Conservation (phyloP, 345 rosid genomes). For the Salix udensis region DNA sequence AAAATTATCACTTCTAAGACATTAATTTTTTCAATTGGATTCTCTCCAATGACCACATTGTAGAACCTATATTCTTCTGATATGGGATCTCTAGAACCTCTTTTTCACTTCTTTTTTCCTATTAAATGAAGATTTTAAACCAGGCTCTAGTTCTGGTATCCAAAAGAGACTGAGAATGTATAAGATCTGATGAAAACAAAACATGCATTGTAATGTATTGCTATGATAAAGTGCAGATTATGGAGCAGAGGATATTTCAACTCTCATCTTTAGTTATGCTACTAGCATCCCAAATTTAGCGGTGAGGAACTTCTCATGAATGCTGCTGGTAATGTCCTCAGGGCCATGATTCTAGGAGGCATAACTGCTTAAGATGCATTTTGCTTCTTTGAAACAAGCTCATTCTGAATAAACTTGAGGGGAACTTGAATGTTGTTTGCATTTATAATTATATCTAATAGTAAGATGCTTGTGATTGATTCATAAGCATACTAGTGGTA, state of each 20-base stretch:
- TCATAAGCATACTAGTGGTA: not conserved
- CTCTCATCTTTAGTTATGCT: slow-evolving; percentile 53
- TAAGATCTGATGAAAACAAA: not conserved
- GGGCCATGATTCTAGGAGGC: slow-evolving; percentile 28
- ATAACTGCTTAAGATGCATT: slow-evolving; percentile 16
- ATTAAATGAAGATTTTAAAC: not conserved
- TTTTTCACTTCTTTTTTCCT: not conserved
- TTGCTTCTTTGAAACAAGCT: slow-evolving; percentile 14
- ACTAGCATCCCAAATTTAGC: slow-evolving; percentile 50
- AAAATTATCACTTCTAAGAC: not conserved
- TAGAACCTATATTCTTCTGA: not conserved
- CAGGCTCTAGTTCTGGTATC: not conserved
- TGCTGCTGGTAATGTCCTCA: slow-evolving; percentile 40
- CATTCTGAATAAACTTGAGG: not conserved
- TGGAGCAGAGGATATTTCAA: slow-evolving; percentile 43
- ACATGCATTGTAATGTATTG: not conserved
- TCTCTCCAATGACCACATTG: not conserved
- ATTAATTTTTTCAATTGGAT: not conserved
- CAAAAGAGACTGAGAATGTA: not conserved
- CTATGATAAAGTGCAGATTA: slow-evolving; percentile 43
- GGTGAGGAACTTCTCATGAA: slow-evolving; percentile 70
- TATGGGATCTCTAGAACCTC: not conserved
- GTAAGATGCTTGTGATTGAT: not conserved
- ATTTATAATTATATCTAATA: not conserved
- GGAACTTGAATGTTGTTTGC: not conserved